Evolutionary conservation across 805 yeast species (phyloP).

Genomic region (Hanseniaspora meyeri): DNA sequence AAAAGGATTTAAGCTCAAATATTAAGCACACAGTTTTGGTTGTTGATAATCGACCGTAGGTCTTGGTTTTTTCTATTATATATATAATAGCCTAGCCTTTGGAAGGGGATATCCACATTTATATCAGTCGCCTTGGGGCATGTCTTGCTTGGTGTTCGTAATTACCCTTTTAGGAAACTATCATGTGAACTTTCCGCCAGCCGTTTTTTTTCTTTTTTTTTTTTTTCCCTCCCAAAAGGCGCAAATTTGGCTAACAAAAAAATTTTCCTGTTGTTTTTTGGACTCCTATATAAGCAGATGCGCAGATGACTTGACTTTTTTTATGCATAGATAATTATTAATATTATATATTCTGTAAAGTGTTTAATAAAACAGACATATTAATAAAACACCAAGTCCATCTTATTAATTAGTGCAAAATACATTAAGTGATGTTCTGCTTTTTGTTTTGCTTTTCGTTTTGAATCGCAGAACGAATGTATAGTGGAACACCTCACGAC

Average conservation of each 20-base stretch:
- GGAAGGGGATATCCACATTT: neutral
- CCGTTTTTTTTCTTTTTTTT: neutral
- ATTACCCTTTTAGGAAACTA: neutral
- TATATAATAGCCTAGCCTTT: neutral
- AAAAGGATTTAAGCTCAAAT: too few relatives aligned
- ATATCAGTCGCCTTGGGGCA: neutral
- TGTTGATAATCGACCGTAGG: too few relatives aligned
- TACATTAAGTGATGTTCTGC: neutral
- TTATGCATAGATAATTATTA: neutral
- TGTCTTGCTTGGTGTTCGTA: neutral
- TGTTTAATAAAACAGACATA: neutral
- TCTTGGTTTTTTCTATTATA: too few relatives aligned
- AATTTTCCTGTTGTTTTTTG: neutral
- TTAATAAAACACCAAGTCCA: constrained; percentile 5
- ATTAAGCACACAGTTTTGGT: too few relatives aligned
- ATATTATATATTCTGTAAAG: neutral
- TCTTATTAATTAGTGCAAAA: constrained; percentile 14
- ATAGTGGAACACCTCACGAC: neutral
- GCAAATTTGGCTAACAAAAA: neutral
- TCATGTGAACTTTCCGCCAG: neutral
- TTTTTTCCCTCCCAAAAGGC: too few relatives aligned
- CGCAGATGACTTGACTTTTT: neutral
- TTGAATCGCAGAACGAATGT: neutral
- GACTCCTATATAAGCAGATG: neutral
- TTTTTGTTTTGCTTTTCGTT: constrained; percentile 1